A percentile compares a stretch with the other conserved stretches of the same genome.
Evolutionary conservation across 495 filamentous ascomycete genomes (phyloP).

Genomic region (Aspergillus indologenus): DNA sequence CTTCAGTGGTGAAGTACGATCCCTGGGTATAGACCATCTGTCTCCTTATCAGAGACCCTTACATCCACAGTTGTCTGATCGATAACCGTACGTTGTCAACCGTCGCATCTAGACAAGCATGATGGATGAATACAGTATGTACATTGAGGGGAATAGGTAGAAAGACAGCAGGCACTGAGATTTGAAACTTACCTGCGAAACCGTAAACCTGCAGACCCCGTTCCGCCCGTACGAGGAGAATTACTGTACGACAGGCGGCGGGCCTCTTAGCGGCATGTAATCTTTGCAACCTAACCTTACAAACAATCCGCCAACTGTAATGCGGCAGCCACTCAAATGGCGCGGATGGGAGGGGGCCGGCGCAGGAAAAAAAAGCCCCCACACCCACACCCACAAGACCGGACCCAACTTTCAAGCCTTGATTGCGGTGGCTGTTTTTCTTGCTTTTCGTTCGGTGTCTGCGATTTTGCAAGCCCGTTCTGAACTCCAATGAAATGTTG

Average conservation of each 20-base stretch:
- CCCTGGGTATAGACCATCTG: not conserved
- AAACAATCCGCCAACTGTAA: not conserved
- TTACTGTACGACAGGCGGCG: not conserved
- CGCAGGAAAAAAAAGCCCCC: not conserved
- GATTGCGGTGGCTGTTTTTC: slow-evolving; percentile 7
- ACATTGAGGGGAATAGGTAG: too few relatives aligned
- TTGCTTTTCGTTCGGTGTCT: slow-evolving; percentile 9
- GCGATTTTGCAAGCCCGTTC: slow-evolving; percentile 1
- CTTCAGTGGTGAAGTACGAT: too few relatives aligned
- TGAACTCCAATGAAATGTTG: not conserved
- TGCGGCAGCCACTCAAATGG: not conserved
- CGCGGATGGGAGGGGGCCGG: not conserved
- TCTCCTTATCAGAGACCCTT: not conserved
- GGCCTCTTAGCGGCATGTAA: not conserved
- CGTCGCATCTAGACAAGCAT: not conserved
- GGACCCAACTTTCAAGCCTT: slow-evolving; percentile 8
- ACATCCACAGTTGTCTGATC: not conserved
- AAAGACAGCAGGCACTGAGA: not conserved
- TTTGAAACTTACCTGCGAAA: not conserved
- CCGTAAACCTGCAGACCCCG: not conserved
- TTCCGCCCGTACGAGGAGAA: not conserved
- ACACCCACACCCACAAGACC: not conserved
- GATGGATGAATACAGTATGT: not conserved
- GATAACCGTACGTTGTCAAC: not conserved
- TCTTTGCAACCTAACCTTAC: not conserved